phyloP scores from a whole-genome alignment of 2,329 filamentous ascomycete genomes.

The Aspergillus floridensis region DNA sequence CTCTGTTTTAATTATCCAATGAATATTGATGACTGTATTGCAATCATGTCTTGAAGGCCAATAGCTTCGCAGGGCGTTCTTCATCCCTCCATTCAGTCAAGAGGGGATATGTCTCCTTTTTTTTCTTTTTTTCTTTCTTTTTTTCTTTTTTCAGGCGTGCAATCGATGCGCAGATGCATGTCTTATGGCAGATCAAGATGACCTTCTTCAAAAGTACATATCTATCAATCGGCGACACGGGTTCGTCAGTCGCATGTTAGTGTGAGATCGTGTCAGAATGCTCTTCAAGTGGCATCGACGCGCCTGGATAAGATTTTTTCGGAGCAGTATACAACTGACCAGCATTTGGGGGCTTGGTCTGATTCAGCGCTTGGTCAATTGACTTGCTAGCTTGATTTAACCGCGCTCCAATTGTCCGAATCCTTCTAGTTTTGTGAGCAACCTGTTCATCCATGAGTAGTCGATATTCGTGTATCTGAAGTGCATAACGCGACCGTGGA shows the following conservation, averaged over 20 bases:
- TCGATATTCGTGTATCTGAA: no score
- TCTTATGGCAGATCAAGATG: neutral
- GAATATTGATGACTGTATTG: slow-evolving; percentile 17
- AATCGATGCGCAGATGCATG: neutral
- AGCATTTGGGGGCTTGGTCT: no score
- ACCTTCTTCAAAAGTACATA: neutral
- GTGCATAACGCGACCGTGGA: no score
- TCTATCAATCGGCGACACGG: neutral
- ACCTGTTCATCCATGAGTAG: no score
- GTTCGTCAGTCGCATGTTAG: neutral
- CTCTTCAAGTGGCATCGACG: no score
- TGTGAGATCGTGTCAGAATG: no score
- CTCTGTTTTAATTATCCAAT: slow-evolving; percentile 16
- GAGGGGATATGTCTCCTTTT: neutral
- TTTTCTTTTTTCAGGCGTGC: neutral
- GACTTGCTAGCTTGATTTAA: no score
- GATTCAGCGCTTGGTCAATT: no score
- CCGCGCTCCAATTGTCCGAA: no score
- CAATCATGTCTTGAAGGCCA: slow-evolving; percentile 16
- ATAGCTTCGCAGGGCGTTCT: neutral
- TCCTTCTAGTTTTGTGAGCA: no score
- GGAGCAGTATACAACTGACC: no score
- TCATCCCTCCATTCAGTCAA: neutral
- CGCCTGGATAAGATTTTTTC: no score
- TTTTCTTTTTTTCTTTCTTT: neutral